phyloP scores from a whole-genome alignment of 768 basidiomycete genomes.

The Lenzites betulinus region DNA sequence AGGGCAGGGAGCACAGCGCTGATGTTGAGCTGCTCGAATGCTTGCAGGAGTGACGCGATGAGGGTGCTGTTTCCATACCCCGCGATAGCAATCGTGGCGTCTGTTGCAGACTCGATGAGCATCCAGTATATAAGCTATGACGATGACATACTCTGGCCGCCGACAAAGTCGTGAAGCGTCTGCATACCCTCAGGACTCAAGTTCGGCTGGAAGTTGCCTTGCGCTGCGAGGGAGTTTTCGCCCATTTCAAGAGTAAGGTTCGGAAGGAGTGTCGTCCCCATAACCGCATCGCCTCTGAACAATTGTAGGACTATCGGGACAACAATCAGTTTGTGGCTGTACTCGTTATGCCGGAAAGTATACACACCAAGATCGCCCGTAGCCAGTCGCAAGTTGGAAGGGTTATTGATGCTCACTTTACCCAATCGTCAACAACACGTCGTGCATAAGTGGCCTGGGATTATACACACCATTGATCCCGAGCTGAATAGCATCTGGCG shows the following conservation, averaged over 20 bases:
- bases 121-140: neutral
- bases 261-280: conserved; percentile 66
- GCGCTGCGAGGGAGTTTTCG: conserved; percentile 55
- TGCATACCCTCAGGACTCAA: conserved; percentile 56
- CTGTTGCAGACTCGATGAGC: conserved; percentile 32
- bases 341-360: neutral
- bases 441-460: neutral
- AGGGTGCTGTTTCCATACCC: conserved; percentile 64
- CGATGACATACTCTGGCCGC: conserved; percentile 47
- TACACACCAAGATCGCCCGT: conserved; percentile 66
- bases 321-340: neutral
- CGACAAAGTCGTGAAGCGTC: conserved; percentile 69
- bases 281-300: conserved; percentile 46
- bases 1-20: conserved; percentile 61
- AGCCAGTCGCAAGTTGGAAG: conserved; percentile 61
- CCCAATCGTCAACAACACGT: conserved; percentile 7
- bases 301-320: conserved; percentile 54
- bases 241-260: conserved; percentile 61
- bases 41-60: conserved; percentile 56
- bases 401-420: conserved; percentile 64
- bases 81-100: conserved; percentile 55
- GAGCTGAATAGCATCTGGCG: conserved; percentile 56
- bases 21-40: conserved; percentile 62
- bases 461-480: conserved; percentile 51
- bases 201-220: conserved; percentile 60